Percentiles rank a stretch among this genome's conserved stretches.
Evolutionary conservation across 345 rosid genomes (phyloP).

Genomic region (Anastatica hierochuntica): DNA sequence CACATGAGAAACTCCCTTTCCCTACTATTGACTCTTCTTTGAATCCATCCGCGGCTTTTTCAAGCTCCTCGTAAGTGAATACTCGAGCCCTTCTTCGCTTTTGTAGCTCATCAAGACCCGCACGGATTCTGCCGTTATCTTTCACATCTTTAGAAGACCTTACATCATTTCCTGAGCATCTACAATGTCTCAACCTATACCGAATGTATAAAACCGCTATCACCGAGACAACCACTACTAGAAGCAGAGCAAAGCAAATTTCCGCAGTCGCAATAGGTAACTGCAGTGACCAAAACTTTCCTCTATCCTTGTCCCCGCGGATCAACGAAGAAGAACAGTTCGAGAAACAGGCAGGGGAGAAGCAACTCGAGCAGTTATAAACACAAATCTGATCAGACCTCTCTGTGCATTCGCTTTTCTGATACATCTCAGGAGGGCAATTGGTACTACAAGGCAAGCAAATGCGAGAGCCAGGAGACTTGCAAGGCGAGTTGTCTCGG

Average conservation of each 20-base stretch:
- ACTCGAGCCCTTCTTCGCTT: slow-evolving; percentile 67
- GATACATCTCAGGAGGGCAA: slow-evolving; percentile 77
- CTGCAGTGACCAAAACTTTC: slow-evolving; percentile 77
- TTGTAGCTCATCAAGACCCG: slow-evolving; percentile 65
- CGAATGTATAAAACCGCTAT: slow-evolving; percentile 62
- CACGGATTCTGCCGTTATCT: slow-evolving; percentile 41
- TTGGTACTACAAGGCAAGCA: slow-evolving; percentile 69
- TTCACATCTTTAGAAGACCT: slow-evolving; percentile 45
- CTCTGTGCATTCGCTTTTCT: slow-evolving; percentile 45
- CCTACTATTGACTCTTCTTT: slow-evolving; percentile 92
- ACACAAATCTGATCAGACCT: slow-evolving; percentile 56
- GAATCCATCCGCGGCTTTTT: slow-evolving; percentile 68
- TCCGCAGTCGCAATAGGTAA: slow-evolving; percentile 73
- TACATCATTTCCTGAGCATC: slow-evolving; percentile 40
- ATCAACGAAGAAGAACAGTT: slow-evolving; percentile 52
- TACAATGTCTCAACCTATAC: slow-evolving; percentile 59
- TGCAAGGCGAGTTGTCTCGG: slow-evolving; percentile 46
- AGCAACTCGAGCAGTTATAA: slow-evolving; percentile 73
- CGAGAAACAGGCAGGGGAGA: slow-evolving; percentile 56
- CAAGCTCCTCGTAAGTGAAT: slow-evolving; percentile 79
- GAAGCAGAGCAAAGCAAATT: slow-evolving; percentile 56
- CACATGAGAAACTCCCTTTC: slow-evolving; percentile 93
- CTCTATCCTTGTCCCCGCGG: slow-evolving; percentile 34
- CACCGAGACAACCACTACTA: slow-evolving; percentile 46
- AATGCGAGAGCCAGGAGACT: slow-evolving; percentile 38